Conservation (phyloP, 2,329 filamentous ascomycete species). For the Aspergillus caelatus region DNA sequence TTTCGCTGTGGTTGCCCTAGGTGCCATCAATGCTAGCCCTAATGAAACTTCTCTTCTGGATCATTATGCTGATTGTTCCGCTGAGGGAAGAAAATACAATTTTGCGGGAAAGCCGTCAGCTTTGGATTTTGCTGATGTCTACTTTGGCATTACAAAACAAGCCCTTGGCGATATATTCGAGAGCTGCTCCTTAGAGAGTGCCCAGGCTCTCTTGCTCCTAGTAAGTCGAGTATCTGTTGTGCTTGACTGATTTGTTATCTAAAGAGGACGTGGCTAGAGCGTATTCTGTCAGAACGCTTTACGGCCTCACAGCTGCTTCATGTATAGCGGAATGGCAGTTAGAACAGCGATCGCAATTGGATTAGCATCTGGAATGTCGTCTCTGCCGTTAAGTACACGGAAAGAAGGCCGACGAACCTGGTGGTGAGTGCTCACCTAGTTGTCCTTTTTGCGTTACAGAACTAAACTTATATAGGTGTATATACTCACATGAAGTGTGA, state of each 20-base stretch:
- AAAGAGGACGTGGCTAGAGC: conserved; percentile 10
- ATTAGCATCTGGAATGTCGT: conserved; percentile 29
- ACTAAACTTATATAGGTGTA: conserved; percentile 18
- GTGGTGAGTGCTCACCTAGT: conserved; percentile 22
- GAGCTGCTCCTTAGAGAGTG: conserved; percentile 29
- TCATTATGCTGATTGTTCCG: conserved; percentile 21
- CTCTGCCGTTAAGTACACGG: conserved; percentile 16
- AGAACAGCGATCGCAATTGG: conserved; percentile 38
- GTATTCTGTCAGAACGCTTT: conserved; percentile 38
- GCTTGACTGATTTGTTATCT: neutral
- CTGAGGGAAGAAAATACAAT: neutral
- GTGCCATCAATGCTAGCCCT: conserved; percentile 31
- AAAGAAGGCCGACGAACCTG: conserved; percentile 28
- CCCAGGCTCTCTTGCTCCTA: conserved; percentile 30
- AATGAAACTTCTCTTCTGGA: conserved; percentile 25
- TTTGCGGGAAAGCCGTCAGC: conserved; percentile 13
- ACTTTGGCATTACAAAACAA: conserved; percentile 28
- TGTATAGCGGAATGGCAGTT: conserved; percentile 40
- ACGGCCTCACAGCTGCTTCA: conserved; percentile 38
- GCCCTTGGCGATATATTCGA: conserved; percentile 34
- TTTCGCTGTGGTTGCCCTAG: conserved; percentile 32
- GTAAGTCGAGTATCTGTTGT: conserved; percentile 7
- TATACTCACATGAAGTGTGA: conserved; percentile 27
- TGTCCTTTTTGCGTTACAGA: neutral
- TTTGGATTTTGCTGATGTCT: conserved; percentile 29